Evolutionary conservation across 352 stramenopile species (phyloP).

Genomic region (Phytophthora megakarya): DNA sequence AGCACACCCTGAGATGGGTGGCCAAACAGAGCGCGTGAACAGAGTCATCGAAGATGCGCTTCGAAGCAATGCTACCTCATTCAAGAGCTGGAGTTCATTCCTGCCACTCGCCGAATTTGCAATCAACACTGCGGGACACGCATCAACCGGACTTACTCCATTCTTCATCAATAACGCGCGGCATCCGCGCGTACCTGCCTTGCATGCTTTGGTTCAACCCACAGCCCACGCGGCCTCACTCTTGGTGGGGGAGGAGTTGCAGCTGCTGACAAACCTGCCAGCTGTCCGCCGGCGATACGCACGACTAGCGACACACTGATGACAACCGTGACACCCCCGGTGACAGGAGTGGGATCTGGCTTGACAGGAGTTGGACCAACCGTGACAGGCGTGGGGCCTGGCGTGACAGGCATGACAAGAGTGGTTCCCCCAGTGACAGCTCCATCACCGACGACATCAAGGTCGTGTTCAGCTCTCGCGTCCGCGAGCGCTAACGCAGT

Average conservation of each 20-base stretch:
- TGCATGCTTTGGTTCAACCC: not conserved
- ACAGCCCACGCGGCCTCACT: not conserved
- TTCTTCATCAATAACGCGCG: constrained; percentile 2
- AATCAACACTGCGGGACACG: not conserved
- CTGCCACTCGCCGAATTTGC: not conserved
- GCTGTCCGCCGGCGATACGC: too few species aligned
- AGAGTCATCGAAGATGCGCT: not conserved
- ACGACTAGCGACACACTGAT: too few species aligned
- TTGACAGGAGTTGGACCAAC: too few species aligned
- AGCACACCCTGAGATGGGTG: not conserved
- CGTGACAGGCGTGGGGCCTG: too few species aligned
- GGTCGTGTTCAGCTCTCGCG: too few species aligned
- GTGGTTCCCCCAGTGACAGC: too few species aligned
- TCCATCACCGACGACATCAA: too few species aligned
- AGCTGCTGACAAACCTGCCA: too few species aligned
- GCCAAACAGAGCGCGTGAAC: not conserved
- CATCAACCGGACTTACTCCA: not conserved
- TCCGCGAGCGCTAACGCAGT: too few species aligned
- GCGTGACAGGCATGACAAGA: too few species aligned
- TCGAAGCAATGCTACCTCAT: not conserved
- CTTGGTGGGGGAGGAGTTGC: not conserved
- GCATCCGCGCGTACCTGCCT: not conserved
- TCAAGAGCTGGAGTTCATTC: not conserved
- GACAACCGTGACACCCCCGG: too few species aligned
- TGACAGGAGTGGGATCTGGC: too few species aligned